phyloP scores from a whole-genome alignment of 257 asterid genomes.

The Cynanchum wilfordii region DNA sequence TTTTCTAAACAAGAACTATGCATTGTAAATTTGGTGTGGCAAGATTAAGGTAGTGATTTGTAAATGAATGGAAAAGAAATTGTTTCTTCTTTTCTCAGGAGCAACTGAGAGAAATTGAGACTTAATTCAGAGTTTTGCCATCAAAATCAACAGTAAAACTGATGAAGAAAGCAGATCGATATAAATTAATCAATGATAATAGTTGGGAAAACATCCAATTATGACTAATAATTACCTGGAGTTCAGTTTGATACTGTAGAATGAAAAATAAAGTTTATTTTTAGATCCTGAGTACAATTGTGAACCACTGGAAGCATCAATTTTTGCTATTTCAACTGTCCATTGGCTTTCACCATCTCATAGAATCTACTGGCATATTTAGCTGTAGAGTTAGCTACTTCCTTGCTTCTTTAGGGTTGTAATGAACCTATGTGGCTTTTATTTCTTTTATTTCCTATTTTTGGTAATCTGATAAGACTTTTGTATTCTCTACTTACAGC shows the following conservation, averaged over 20 bases:
- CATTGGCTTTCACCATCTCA: neutral
- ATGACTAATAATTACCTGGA: neutral
- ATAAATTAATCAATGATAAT: neutral
- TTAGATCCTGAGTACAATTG: neutral
- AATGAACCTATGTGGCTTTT: neutral
- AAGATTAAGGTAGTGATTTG: neutral
- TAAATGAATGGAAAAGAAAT: neutral
- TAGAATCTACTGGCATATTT: neutral
- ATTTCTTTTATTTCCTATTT: neutral
- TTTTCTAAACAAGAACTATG: neutral
- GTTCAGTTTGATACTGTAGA: neutral
- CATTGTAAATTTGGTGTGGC: slow-evolving; percentile 5
- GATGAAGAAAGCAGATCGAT: neutral
- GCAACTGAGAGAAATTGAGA: neutral
- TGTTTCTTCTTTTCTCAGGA: neutral
- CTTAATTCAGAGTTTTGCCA: neutral
- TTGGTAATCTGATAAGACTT: neutral
- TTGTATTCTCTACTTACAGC: neutral
- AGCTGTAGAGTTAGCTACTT: neutral
- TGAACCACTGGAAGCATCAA: neutral
- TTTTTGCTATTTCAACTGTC: neutral
- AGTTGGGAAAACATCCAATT: neutral
- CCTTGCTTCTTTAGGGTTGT: neutral
- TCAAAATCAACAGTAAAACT: neutral
- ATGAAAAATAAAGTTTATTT: neutral